Percentiles rank a stretch among this genome's conserved stretches.
Evolutionary conservation across 495 filamentous ascomycete species (phyloP).

Genomic region (Clohesyomyces aquaticus): DNA sequence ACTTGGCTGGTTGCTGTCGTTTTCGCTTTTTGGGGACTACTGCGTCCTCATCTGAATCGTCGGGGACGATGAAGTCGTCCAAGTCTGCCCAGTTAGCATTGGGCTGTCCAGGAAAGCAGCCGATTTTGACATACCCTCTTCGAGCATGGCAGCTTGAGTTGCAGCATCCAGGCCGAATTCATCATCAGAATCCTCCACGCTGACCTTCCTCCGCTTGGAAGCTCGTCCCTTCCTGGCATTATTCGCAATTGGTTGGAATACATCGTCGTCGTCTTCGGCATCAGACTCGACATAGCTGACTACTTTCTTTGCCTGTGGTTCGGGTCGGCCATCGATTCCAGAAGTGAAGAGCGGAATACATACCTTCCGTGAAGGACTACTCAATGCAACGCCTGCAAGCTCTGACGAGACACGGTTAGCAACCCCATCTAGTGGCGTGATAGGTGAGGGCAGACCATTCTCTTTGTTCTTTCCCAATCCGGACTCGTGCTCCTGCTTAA

Average conservation of each 20-base stretch:
- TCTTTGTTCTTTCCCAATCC: slow-evolving; percentile 45
- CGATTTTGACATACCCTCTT: slow-evolving; percentile 55
- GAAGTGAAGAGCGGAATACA: slow-evolving; percentile 49
- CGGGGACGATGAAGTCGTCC: slow-evolving; percentile 81
- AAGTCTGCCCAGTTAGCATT: slow-evolving; percentile 58
- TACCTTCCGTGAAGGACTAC: slow-evolving; percentile 68
- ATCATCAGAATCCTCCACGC: slow-evolving; percentile 65
- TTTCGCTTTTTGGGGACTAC: slow-evolving; percentile 73
- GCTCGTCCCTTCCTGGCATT: slow-evolving; percentile 43
- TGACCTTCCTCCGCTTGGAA: slow-evolving; percentile 45
- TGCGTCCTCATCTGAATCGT: slow-evolving; percentile 79
- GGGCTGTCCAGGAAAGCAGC: not conserved
- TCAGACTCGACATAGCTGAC: slow-evolving; percentile 71
- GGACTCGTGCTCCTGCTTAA: slow-evolving; percentile 42
- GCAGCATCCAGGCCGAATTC: slow-evolving; percentile 66
- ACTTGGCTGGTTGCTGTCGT: slow-evolving; percentile 58
- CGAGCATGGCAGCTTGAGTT: slow-evolving; percentile 58
- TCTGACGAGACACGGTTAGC: slow-evolving; percentile 45
- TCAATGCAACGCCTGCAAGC: slow-evolving; percentile 45
- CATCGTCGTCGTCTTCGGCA: slow-evolving; percentile 64
- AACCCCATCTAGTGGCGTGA: slow-evolving; percentile 47
- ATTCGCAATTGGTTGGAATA: slow-evolving; percentile 48
- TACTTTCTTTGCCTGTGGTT: slow-evolving; percentile 52
- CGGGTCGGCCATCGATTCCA: not conserved
- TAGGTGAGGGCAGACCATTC: slow-evolving; percentile 47